Base-by-base conservation (phyloP, 176 grass and related monocot genomes). In the Alloteropsis semialata region DNA sequence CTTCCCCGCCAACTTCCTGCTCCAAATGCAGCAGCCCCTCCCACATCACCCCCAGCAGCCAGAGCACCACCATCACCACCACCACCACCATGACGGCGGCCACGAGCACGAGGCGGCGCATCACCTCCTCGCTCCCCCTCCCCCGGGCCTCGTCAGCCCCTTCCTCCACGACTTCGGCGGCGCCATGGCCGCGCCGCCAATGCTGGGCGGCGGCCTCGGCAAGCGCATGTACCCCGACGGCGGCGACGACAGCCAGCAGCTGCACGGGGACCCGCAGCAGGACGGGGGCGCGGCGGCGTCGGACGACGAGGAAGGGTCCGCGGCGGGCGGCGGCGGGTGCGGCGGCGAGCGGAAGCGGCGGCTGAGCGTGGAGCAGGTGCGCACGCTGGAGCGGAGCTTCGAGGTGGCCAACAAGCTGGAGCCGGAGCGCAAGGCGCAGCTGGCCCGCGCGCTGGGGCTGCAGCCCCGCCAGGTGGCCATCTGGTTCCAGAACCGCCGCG, bases 1-100 rank as follows among this genome's bases (percentile, higher is more conserved):
- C 91, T 92, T 92, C 63, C 91, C 94, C 14, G 69, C 94, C 14
- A 92, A 92, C 89, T 97, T 97, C 87, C 69, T 97, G 56, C 76
- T 97, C 61, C 94, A 89, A 70, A 92, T 97, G 84, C 94, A 94
- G 74, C 88, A 84, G 34, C 44, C 87, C 5, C 38, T 84, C 38
- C 83, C 81, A 38, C 86, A 91, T 12, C 81, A 81, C 48, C 82
- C 43, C 4, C 94, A 82, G 51, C 70, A 68, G 27, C 18, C 41
- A 2, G 29, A 74, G 0, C 45, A 39, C 2, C 76, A 74, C 24
- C 34, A 19, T 3, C 56, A 80, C 2, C 37, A 21, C n/a, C n/a
- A n/a, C 66, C 53, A 82, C 8, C 30, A 44, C 49, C 49, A 51
- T 51, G 49, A 51, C 1, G 54, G 39, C 42, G 36, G 21, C 42